Base-by-base conservation (phyloP, 139 green algal genomes). In the Zygnema circumcarinatum region DNA sequence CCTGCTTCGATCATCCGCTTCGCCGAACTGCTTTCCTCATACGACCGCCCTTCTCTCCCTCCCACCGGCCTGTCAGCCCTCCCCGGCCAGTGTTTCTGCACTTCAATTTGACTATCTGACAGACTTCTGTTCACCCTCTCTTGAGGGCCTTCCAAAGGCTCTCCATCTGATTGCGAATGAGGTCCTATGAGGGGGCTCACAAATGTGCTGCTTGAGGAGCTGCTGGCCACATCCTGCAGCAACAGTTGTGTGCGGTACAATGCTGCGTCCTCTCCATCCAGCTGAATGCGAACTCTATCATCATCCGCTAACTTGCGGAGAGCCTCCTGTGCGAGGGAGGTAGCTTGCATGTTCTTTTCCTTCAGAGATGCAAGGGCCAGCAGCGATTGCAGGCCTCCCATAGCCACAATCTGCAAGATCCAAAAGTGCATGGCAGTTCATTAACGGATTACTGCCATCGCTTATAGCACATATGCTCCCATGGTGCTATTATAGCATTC, bases 371-470 rank as follows among this genome's bases (percentile, higher is more conserved):
- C 36, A 1, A 91, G 83, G 40, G 47, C n/a, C 20, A 91, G 47
- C 0, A 91, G 87, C 0, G 62, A 87, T 35, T 86, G 81, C 52
- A 91, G 73, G 3, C 87, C 87, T 0, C 87, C 87, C 72, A 91
- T 81, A 21, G 81, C 67, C 83, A 88, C 81, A 29, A 88, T 76
- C 67, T 83, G 82, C 11, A 7, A 40, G n/a, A 74, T 20, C 1
- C n/a, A n/a, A 67, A 1, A 35, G 68, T 33, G 29, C 29, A 29
- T 16, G 68, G n/a, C n/a, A n/a, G n/a, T n/a, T n/a, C n/a, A n/a
- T n/a, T n/a, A n/a, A n/a, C n/a, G n/a, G n/a, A n/a, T n/a, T n/a
- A n/a, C n/a, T n/a, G n/a, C n/a, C n/a, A n/a, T n/a, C n/a, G n/a
- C n/a, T n/a, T n/a, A n/a, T n/a, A n/a, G n/a, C n/a, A n/a, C n/a